Percentiles rank a stretch among this genome's conserved stretches.
Conservation (phyloP, 345 rosid species). For the Salix caprea region DNA sequence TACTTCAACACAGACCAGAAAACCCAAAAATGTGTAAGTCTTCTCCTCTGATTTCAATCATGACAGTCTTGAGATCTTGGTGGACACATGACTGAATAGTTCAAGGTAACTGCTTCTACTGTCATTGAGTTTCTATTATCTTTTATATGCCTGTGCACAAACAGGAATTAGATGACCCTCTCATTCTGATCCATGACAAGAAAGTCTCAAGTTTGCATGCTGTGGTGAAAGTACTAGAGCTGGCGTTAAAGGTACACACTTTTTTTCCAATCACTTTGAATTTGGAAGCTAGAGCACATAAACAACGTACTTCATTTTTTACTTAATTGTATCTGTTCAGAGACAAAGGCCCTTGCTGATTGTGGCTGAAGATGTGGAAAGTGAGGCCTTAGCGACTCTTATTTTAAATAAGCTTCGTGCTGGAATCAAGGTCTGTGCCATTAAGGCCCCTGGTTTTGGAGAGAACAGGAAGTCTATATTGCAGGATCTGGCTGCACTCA, state of each 20-base stretch:
- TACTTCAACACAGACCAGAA: conserved; percentile 84
- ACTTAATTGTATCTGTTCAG: conserved; percentile 32
- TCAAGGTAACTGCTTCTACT: background rate
- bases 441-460: conserved; percentile 97
- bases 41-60: background rate
- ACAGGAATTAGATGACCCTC: conserved; percentile 97
- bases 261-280: background rate
- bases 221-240: conserved; percentile 80
- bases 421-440: conserved; percentile 95
- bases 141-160: background rate
- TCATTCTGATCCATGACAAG: conserved; percentile 91
- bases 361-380: conserved; percentile 93
- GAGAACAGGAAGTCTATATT: conserved; percentile 83
- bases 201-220: conserved; percentile 76
- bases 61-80: background rate
- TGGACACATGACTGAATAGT: background rate
- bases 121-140: background rate
- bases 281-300: background rate
- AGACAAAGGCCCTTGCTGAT: conserved; percentile 81
- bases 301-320: background rate
- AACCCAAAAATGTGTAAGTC: conserved; percentile 89
- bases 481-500: conserved; percentile 84
- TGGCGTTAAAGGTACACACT: conserved; percentile 80
- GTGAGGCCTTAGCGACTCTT: conserved; percentile 83
- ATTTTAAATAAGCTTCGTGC: conserved; percentile 93